A percentile compares a stretch with the other conserved stretches of the same genome.
Evolutionary conservation across 768 basidiomycete species (phyloP).

Genomic region (Kwoniella dendrophila): DNA sequence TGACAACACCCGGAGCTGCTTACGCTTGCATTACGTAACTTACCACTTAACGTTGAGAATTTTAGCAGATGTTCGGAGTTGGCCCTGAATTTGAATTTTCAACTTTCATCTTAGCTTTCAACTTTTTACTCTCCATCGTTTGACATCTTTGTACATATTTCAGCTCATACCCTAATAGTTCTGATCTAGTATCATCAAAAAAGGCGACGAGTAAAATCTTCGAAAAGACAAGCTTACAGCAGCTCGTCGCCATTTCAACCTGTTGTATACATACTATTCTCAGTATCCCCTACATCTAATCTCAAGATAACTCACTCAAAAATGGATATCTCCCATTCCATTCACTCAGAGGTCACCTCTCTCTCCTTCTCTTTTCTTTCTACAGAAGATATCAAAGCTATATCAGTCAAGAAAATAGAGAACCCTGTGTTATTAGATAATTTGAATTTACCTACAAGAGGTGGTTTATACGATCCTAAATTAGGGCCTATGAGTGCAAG

Average conservation of each 20-base stretch:
- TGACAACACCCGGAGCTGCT: too few relatives aligned
- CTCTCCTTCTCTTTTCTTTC: conserved; percentile 92
- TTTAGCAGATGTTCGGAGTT: too few relatives aligned
- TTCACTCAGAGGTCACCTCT: conserved; percentile 80
- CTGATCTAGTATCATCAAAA: background rate
- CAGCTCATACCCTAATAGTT: background rate
- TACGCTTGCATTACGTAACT: background rate
- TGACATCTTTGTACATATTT: background rate
- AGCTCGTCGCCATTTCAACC: conserved; percentile 22
- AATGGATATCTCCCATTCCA: conserved; percentile 86
- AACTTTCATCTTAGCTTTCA: background rate
- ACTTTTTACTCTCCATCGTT: background rate
- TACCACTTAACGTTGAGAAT: too few relatives aligned
- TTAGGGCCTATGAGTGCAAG: conserved; percentile 85
- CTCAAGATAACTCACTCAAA: conserved; percentile 9
- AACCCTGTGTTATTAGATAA: conserved; percentile 93
- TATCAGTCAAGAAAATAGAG: conserved; percentile 96
- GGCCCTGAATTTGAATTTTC: background rate
- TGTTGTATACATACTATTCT: background rate
- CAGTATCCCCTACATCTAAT: background rate
- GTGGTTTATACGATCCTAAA: conserved; percentile 92
- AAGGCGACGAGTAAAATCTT: conserved; percentile 24
- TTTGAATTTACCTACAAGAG: conserved; percentile 83
- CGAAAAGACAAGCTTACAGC: background rate
- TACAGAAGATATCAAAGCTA: conserved; percentile 80